A percentile compares a stretch with the other conserved stretches of the same genome.
Evolutionary conservation across 78 protist species (phyloP).

Genomic region (Pigoraptor vietnamica): DNA sequence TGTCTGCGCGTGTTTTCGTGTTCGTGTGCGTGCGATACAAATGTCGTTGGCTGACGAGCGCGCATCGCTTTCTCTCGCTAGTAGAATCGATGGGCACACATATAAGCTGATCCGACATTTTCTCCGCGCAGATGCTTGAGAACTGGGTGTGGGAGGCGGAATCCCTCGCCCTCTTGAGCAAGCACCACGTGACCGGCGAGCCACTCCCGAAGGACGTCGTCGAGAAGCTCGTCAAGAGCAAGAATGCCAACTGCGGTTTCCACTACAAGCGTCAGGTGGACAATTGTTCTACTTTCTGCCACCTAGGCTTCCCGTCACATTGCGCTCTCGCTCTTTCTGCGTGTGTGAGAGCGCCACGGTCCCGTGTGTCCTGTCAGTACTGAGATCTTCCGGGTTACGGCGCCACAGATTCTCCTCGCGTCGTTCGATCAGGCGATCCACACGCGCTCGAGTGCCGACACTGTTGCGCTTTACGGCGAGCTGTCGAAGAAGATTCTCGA

Average conservation of each 20-base stretch:
- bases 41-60: too few relatives aligned
- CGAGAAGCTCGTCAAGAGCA: slow-evolving; percentile 5
- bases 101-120: too few relatives aligned
- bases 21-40: too few relatives aligned
- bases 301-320: too few relatives aligned
- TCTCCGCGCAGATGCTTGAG: slow-evolving; percentile 60
- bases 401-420: slow-evolving; percentile 17
- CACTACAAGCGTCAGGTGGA: slow-evolving; percentile 12
- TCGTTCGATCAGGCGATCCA: slow-evolving; percentile 46
- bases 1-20: too few relatives aligned
- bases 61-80: too few relatives aligned
- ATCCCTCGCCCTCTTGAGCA: slow-evolving; percentile 23
- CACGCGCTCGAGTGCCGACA: background rate
- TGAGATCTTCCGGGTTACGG: too few relatives aligned
- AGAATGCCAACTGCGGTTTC: slow-evolving; percentile 11
- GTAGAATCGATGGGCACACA: too few relatives aligned
- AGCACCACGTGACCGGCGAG: slow-evolving; percentile 49
- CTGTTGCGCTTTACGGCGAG: background rate
- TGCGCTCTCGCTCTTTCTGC: too few relatives aligned
- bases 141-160: slow-evolving; percentile 62
- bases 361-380: too few relatives aligned
- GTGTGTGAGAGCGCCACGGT: too few relatives aligned
- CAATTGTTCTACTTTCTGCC: too few relatives aligned
- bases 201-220: slow-evolving; percentile 40
- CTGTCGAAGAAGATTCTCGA: background rate